Base-by-base conservation (phyloP, 768 basidiomycete genomes). In the Tylopilus vinaceipallidus region DNA sequence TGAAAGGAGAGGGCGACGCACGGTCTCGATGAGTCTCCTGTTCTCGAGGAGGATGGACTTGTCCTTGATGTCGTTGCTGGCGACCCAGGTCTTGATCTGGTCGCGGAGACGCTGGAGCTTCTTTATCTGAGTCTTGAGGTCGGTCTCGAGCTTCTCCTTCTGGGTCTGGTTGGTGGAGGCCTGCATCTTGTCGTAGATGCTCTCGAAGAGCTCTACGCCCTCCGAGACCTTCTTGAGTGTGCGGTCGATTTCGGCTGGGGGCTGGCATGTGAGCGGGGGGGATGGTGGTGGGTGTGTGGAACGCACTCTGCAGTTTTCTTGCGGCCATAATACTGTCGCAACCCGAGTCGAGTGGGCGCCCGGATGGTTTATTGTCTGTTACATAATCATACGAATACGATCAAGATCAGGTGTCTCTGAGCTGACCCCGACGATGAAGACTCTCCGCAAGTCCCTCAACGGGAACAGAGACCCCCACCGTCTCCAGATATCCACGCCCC, bases 101-200 rank as follows among this genome's bases (percentile, higher is more conserved):
- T 91, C 88, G 54, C 88, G 75, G 55, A 90, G 68, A 53, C 88
- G 79, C 70, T 91, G 88, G 0, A 91, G 78, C 69, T 91, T 91
- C 84, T 99, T 99, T 65, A 99, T 98, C 77, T 99, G 97, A 42
- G 94, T 95, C 75, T 98, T 94, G 66, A 98, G 75, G 60, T 98
- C 88, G 4, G 79, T 84, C 70, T 99, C 97, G 44, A 92, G 84
- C 72, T 99, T 99, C 81, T 98, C 97, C 70, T 98, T 98, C 75
- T 98, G 95, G 0, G 95, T 91, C 69, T 95, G 86, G 73, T 97
- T 98, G 27, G 91, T 90, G 16, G 95, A 89, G 42, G 88, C 80
- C 69, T 94, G 89, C 85, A 99, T 95, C 81, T 98, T 99, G 68
- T 97, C 94, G 68, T 95, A 97, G 69, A 97, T 95, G 73, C 79